Conservation (phyloP, 768 basidiomycete genomes). For the Podaxis carcinomalis region DNA sequence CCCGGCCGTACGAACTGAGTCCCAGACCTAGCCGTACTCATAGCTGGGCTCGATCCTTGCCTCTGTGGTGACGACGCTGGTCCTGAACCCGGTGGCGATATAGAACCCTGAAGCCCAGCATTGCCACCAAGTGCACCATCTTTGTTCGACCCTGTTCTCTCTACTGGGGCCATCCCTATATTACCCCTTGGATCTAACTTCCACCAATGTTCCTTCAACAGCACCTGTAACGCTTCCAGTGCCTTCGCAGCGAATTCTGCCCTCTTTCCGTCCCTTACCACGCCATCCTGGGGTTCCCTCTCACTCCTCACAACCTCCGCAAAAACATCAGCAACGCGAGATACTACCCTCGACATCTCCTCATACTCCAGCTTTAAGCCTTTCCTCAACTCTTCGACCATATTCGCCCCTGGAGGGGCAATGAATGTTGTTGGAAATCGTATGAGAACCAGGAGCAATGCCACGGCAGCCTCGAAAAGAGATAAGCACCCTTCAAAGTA, state of each 20-base stretch:
- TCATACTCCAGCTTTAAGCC: slow-evolving; percentile 5
- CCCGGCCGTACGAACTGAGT: neutral
- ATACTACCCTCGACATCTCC: slow-evolving; percentile 3
- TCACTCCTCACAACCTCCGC: slow-evolving; percentile 5
- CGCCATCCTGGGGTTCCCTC: neutral
- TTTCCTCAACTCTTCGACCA: slow-evolving; percentile 1
- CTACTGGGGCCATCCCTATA: neutral
- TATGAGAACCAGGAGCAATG: slow-evolving; percentile 37
- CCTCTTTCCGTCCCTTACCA: slow-evolving; percentile 1
- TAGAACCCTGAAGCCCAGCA: neutral
- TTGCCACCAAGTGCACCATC: neutral
- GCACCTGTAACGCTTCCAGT: neutral
- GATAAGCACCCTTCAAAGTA: slow-evolving; percentile 40
- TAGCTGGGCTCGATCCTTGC: neutral
- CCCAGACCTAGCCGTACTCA: neutral
- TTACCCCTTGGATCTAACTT: slow-evolving; percentile 3
- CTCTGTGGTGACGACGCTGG: neutral
- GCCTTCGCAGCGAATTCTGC: slow-evolving; percentile 4
- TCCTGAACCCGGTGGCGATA: neutral
- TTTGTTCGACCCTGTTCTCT: neutral
- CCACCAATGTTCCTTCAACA: slow-evolving; percentile 12
- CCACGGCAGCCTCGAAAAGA: slow-evolving; percentile 44
- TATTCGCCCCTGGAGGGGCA: neutral
- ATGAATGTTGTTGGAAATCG: slow-evolving; percentile 23
- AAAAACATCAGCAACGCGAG: slow-evolving; percentile 2